Base-by-base conservation (phyloP, 306 rosid species). In the Rosa persica region DNA sequence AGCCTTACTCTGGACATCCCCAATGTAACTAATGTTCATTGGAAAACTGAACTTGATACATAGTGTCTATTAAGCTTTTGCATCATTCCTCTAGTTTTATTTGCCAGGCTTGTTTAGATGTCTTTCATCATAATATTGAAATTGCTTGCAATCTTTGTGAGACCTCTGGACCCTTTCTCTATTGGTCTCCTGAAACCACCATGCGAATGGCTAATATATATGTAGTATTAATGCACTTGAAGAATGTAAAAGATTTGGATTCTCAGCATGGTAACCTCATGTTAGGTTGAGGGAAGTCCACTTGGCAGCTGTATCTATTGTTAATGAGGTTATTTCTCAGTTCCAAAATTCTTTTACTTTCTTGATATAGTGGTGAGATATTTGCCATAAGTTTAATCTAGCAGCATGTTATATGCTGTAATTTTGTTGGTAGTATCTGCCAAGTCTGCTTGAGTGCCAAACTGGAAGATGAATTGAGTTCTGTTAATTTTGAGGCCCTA, bases 71-170 rank as follows among this genome's bases (percentile, higher is more conserved):
- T 16, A 39, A 12, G 25, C 12, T 44, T 52, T 23, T 72, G 62
- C 34, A 30, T 30, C 36, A 30, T 30, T 30, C 36, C 36, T 49
- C 20, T 47, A 47, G 51, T 12, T 58, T 73, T 46, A 13, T 71
- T 61, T 60, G 76, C 70, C 82, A 95, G 98, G 96, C 98, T 77
- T 95, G 98, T 85, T 87, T 91, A 81, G 96, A 92, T 80, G 98
- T 95, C 89, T 86, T 88, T 73, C 97, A 95, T 83, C 36, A 30
- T 30, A 30, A 30, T 30, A 30, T 94, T 86, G 98, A 95, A 78
- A 97, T 92, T 81, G 97, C 98, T 54, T 92, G 98, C 88, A 92
- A 89, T 86, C 97, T 92, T 78, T 92, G 91, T 19, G 97, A 95
- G 90, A 92, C 97, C 15, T 90, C 97, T 81, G 97, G 97, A 23